Conservation (phyloP, 176 grass and related monocot genomes). For the Zizania latifolia region DNA sequence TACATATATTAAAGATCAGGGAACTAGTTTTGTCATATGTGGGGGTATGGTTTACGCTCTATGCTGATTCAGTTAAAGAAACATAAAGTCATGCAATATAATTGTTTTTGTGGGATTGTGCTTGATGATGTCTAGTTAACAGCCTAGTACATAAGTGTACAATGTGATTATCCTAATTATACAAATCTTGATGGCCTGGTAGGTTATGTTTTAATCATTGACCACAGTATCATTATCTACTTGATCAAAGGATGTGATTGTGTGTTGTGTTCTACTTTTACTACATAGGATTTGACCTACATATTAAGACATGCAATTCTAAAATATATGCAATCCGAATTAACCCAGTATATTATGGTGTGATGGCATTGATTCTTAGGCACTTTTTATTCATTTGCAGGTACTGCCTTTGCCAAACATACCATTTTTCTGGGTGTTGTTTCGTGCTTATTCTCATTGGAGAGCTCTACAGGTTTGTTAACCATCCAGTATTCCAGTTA, state of each 20-base stretch:
- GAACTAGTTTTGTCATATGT: background rate
- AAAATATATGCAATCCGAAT: background rate
- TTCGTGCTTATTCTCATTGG: constrained; percentile 95
- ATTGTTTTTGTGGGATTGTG: background rate
- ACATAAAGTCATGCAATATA: background rate
- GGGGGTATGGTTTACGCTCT: background rate
- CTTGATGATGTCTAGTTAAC: background rate
- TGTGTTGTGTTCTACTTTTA: constrained; percentile 13
- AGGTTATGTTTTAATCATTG: background rate
- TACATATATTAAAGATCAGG: background rate
- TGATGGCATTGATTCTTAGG: constrained; percentile 4
- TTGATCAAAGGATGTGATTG: constrained; percentile 14
- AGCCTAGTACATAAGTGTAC: background rate
- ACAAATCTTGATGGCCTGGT: background rate
- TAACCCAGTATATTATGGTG: constrained; percentile 1
- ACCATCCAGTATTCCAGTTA: background rate
- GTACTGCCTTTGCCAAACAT: constrained; percentile 92
- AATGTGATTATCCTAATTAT: background rate
- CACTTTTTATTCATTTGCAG: constrained; percentile 38
- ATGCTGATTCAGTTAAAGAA: constrained; percentile 5
- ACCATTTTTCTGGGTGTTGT: constrained; percentile 87
- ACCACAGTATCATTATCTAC: background rate
- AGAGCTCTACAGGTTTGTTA: constrained; percentile 86
- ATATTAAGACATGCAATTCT: too few relatives aligned
- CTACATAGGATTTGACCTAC: background rate